Base-by-base conservation (phyloP, 345 rosid genomes). In the Barbarea vulgaris region DNA sequence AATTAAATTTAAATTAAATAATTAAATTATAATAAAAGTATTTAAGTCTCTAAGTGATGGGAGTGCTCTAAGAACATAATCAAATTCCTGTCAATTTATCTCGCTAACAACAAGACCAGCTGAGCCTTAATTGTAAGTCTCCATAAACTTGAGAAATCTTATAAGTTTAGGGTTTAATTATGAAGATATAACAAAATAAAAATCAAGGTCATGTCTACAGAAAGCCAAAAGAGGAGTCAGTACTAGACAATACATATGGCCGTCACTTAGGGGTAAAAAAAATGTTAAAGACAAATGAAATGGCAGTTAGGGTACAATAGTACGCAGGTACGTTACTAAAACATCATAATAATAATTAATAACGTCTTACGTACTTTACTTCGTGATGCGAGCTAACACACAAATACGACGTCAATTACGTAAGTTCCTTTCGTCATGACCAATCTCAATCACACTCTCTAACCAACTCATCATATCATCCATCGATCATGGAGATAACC, bases 241-340 rank as follows among this genome's bases (percentile, higher is more conserved):
- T 48, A 50, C 15, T 19, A 67, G 72, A 75, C 73, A 58, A 44
- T 46, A 36, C 3, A 67, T 9, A 58, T 13, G 68, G 54, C 55
- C 68, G 27, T 75, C 61, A 67, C 73, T 75, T 67, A 12, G 62
- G 79, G 67, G 60, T 41, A 17, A 67, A 50, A 25, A 59, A 47
- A 54, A 3, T 67, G 73, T 67, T 27, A 55, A 66, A 75, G 44
- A 57, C 60, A 75, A 48, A 67, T 67, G 15, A 28, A 58, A 75
- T 67, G 46, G 36, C 79, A 67, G 68, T 67, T 67, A 76, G 56
- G 39, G 79, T 76, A 76, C 79, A 52, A 42, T n/a, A 52, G 79
- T 64, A 74, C 67, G 73, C n/a, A n/a, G n/a, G n/a, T 63, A 65
- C 22, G 73, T 57, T 57, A 67, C 74, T 47, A 41, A 68, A 52